phyloP scores from a whole-genome alignment of 495 filamentous ascomycete genomes.

The Penicillium tannophilum region DNA sequence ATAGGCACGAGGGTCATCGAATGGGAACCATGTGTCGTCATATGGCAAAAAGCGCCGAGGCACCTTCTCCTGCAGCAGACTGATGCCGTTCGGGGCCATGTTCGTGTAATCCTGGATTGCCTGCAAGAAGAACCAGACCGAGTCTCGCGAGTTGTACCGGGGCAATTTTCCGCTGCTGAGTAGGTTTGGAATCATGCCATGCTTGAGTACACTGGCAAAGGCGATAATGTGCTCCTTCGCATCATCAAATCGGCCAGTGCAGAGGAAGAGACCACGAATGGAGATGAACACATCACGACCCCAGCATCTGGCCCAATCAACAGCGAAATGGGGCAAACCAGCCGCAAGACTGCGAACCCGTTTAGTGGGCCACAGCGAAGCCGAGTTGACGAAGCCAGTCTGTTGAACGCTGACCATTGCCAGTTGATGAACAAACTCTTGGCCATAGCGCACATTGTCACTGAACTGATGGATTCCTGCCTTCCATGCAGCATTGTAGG shows the following conservation, averaged over 20 bases:
- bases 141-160: slow-evolving; percentile 95
- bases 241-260: slow-evolving; percentile 83
- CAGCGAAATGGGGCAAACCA: slow-evolving; percentile 92
- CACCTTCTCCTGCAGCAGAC: slow-evolving; percentile 74
- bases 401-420: slow-evolving; percentile 89
- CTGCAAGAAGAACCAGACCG: slow-evolving; percentile 96
- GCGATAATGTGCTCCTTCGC: slow-evolving; percentile 93
- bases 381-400: slow-evolving; percentile 84
- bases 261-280: slow-evolving; percentile 83
- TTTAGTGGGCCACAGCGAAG: slow-evolving; percentile 85
- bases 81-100: slow-evolving; percentile 76
- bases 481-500: slow-evolving; percentile 81
- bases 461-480: slow-evolving; percentile 76
- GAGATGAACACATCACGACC: slow-evolving; percentile 97
- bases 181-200: slow-evolving; percentile 98
- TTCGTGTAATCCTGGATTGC: slow-evolving; percentile 90
- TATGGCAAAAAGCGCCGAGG: slow-evolving; percentile 91
- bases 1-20: slow-evolving; percentile 82
- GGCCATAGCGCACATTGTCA: slow-evolving; percentile 72
- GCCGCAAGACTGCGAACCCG: slow-evolving; percentile 86
- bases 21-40: slow-evolving; percentile 88
- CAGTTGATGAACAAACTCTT: slow-evolving; percentile 81
- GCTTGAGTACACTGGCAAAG: slow-evolving; percentile 95
- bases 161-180: slow-evolving; percentile 83
- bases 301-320: slow-evolving; percentile 95